Base-by-base conservation (phyloP, 225 moss, liverwort and hornwort species). In the Physcomitrellopsis africana region DNA sequence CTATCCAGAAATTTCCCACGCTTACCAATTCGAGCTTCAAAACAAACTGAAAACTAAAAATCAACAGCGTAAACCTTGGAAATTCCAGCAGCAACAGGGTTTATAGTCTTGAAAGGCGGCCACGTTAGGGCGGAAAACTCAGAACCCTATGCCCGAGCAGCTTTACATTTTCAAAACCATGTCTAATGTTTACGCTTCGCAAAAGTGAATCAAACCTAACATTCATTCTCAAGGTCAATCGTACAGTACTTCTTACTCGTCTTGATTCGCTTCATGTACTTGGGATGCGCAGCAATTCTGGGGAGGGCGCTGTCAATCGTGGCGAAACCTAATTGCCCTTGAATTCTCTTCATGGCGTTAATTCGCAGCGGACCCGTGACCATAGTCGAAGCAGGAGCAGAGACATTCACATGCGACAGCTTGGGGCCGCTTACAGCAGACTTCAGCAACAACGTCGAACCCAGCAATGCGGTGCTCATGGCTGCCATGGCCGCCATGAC, bases 231-330 rank as follows among this genome's bases (percentile, higher is more conserved):
- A 3, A 88, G 90, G 61, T 91, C 90, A 67, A 88, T 86, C 54
- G 84, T 88, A 37, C 85, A 64, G 64, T 88, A 91, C 73, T 84
- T 91, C 84, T 91, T 88, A 63, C 52, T 72, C 23, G 80, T 80
- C 44, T 47, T 80, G 72, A 91, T 80, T 20, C 86, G 77, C 76
- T 91, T 88, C 70, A 76, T 72, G 82, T 91, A 91, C 86, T 88
- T 88, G 11, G 72, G 65, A 55, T 81, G 81, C 14, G 76, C 47
- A 2, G 86, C 82, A 53, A 88, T 84, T 57, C 86, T 82, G 4
- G 32, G 1, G 32, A 37, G 5, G 0, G 87, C 85, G 37, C 86
- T 91, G 43, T 88, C 83, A 17, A 80, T 88, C 52, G 77, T 55
- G 26, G 71, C 79, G 24, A 82, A 85, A 3, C 86, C 70, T 9